Evolutionary conservation across 2,329 filamentous ascomycete genomes (phyloP), one percentile per base, ranked within the genome.

Genomic region (Neopestalotiopsis rosae): DNA sequence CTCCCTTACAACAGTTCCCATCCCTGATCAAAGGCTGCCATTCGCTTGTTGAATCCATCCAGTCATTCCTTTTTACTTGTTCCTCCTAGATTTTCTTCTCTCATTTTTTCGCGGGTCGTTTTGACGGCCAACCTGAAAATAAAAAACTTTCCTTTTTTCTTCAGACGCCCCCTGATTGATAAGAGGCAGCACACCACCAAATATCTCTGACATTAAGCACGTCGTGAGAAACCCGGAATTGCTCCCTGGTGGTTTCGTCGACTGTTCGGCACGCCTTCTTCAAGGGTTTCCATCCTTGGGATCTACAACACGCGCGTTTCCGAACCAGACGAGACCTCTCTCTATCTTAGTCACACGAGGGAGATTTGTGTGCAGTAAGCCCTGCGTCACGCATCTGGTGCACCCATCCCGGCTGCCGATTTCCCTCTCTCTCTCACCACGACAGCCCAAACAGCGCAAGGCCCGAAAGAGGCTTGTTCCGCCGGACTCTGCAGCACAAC

Each of bases 301-400:
- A 67, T 71, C 68, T 71, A 67, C 71, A 69, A 68, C 69, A 69
- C 76, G 69, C 70, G 77, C 76, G 69, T 76, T 78, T 69, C 68
- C 62, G 34, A 65, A 63, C 57, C 67, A 71, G 67, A 62, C 34
- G 10, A 28, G 24, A 20, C 20, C 45, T 52, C 45, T 52, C n/a
- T 20, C 45, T 24, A 52, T 52, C 45, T 52, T 52, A 52, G 52
- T 28, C 42, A 61, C 49, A 68, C 45, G 28, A 56, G 64, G 34
- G 61, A 64, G 20, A 64, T 64, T 64, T 30, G 24, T 30, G 28
- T 30, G 28, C 61, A 32, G 20, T 59, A 28, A 49, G 38, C 20
- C 38, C 38, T 64, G 61, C 61, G 28, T 64, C 24, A 28, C 34
- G 30, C 45, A 57, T 38, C 24, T 34, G 42, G 49, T 45, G 42